Percentiles rank a stretch among this genome's conserved stretches.
Evolutionary conservation across 495 filamentous ascomycete species (phyloP).

Genomic region (Clohesyomyces aquaticus): DNA sequence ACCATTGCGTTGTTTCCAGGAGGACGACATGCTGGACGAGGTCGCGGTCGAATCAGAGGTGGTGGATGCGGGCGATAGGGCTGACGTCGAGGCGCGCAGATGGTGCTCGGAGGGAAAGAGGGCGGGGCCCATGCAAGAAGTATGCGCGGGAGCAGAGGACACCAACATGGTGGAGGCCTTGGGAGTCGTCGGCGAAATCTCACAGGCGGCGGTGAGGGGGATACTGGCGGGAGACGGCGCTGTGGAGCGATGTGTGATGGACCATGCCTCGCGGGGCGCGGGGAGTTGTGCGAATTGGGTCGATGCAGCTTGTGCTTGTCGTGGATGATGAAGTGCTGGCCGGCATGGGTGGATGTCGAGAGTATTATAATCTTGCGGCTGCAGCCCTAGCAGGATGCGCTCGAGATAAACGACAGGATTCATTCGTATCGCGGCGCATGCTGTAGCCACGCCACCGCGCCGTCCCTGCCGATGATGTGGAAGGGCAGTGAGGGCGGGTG

Average conservation of each 20-base stretch:
- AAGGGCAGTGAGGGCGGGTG: neutral
- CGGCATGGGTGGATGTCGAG: neutral
- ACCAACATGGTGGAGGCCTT: neutral
- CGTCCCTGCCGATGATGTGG: neutral
- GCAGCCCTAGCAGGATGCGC: no score
- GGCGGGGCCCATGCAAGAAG: neutral
- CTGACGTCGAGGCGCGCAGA: neutral
- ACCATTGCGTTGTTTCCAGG: slow-evolving; percentile 22
- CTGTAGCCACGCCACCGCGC: neutral
- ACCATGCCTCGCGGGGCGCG: neutral
- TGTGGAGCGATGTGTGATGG: neutral
- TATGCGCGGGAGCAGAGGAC: neutral
- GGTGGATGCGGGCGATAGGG: neutral
- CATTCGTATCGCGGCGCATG: neutral
- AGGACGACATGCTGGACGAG: neutral
- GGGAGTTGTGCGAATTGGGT: no score
- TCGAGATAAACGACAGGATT: neutral
- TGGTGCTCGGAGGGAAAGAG: neutral
- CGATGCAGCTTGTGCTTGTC: no score
- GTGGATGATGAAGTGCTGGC: no score
- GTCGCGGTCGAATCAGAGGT: neutral
- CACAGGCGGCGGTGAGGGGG: neutral
- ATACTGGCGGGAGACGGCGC: no score
- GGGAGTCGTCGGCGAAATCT: neutral
- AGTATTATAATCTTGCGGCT: no score